Conservation (phyloP, 306 rosid genomes). For the Lotus japonicus region DNA sequence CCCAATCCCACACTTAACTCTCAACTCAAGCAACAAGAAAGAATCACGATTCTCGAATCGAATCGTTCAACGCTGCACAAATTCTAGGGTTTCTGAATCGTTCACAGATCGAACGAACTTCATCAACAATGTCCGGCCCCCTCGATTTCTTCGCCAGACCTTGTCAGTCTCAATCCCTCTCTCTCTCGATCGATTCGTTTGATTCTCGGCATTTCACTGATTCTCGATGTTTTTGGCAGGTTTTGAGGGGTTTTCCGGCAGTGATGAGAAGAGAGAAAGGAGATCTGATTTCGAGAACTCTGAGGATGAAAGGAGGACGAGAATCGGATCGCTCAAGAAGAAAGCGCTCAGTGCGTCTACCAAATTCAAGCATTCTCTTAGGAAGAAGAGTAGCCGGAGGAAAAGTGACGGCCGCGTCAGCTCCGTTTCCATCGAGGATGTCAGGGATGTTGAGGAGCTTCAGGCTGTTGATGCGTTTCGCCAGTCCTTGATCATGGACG, state of each 20-base stretch:
- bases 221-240: constrained; percentile 33
- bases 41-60: neutral
- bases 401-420: constrained; percentile 95
- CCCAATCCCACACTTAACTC: too few relatives aligned
- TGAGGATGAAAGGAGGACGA: constrained; percentile 92
- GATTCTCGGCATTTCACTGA: neutral
- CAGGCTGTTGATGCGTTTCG: constrained; percentile 84
- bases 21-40: too few relatives aligned
- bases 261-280: constrained; percentile 87
- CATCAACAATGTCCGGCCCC: constrained; percentile 63
- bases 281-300: constrained; percentile 93
- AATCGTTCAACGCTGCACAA: neutral
- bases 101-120: constrained; percentile 14
- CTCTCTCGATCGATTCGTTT: neutral
- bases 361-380: constrained; percentile 79
- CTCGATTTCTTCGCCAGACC: constrained; percentile 79
- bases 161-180: constrained; percentile 38
- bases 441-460: constrained; percentile 83
- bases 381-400: constrained; percentile 79
- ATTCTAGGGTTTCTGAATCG: constrained; percentile 24
- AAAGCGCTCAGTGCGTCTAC: constrained; percentile 89
- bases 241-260: constrained; percentile 90
- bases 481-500: constrained; percentile 71
- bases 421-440: constrained; percentile 93
- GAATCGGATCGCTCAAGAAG: constrained; percentile 91